Conservation (phyloP, 208 protist genomes). For the Leishmania gerbilli region DNA sequence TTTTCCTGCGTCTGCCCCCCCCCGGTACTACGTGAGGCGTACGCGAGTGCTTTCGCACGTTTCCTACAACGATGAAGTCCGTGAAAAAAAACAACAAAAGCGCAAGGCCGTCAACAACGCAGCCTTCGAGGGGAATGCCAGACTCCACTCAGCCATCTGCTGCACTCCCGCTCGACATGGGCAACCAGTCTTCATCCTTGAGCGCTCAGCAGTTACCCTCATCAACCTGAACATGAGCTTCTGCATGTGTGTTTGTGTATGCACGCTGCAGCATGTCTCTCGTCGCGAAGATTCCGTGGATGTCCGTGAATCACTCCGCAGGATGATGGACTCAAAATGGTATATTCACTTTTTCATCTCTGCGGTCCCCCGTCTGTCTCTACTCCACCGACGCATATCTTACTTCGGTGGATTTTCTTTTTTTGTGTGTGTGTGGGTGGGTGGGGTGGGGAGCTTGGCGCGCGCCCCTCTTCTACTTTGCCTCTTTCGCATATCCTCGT, state of each 20-base stretch:
- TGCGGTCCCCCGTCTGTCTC: neutral
- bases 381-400: neutral
- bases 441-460: neutral
- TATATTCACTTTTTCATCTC: neutral
- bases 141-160: neutral
- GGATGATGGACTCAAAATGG: neutral
- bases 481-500: neutral
- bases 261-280: neutral
- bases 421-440: too few species aligned
- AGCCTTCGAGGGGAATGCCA: neutral
- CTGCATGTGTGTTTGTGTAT: neutral
- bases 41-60: neutral
- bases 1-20: neutral
- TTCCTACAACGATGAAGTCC: neutral
- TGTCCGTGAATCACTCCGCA: neutral
- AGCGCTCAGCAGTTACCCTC: neutral
- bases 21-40: neutral
- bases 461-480: neutral
- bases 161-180: neutral
- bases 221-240: neutral
- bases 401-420: neutral
- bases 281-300: neutral
- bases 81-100: neutral
- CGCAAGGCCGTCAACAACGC: neutral
- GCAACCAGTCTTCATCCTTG: neutral